Conservation (phyloP, 2,329 filamentous ascomycete genomes). For the Lecanicillium sp. region DNA sequence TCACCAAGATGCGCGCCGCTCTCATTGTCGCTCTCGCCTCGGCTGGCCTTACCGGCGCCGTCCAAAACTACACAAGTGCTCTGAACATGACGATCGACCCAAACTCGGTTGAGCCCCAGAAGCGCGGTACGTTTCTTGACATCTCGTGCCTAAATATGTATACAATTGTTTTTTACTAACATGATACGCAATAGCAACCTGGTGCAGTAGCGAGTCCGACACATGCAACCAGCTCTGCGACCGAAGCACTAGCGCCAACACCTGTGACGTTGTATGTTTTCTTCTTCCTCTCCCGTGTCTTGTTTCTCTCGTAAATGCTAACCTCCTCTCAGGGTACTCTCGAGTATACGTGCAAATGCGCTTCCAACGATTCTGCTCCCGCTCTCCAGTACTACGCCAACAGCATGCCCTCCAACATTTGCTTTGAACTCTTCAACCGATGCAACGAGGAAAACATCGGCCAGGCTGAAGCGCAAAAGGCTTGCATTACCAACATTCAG, state of each 20-base stretch:
- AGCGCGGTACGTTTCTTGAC: slow-evolving; percentile 28
- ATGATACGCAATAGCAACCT: slow-evolving; percentile 28
- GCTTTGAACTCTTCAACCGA: slow-evolving; percentile 36
- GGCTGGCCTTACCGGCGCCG: slow-evolving; percentile 30
- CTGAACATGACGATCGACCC: slow-evolving; percentile 34
- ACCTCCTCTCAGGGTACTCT: slow-evolving; percentile 27
- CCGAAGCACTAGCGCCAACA: slow-evolving; percentile 27
- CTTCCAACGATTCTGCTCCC: slow-evolving; percentile 36
- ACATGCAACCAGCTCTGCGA: slow-evolving; percentile 42
- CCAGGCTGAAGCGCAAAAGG: slow-evolving; percentile 33
- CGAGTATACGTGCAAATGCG: slow-evolving; percentile 40
- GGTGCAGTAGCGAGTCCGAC: slow-evolving; percentile 44
- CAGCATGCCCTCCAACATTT: slow-evolving; percentile 46
- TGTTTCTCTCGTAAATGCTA: neutral
- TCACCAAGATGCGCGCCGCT: slow-evolving; percentile 34
- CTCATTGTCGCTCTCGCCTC: slow-evolving; percentile 36
- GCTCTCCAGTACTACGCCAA: slow-evolving; percentile 45
- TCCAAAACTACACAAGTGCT: slow-evolving; percentile 34
- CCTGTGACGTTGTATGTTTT: slow-evolving; percentile 36
- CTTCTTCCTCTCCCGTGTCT: neutral
- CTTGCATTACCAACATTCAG: slow-evolving; percentile 39
- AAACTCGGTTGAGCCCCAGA: slow-evolving; percentile 20
- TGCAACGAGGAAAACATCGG: slow-evolving; percentile 37
- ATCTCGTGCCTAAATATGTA: slow-evolving; percentile 12
- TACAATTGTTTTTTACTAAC: slow-evolving; percentile 2